phyloP scores from a whole-genome alignment of 139 green algal genomes.

The Chlamydomonas sphaeroides region DNA sequence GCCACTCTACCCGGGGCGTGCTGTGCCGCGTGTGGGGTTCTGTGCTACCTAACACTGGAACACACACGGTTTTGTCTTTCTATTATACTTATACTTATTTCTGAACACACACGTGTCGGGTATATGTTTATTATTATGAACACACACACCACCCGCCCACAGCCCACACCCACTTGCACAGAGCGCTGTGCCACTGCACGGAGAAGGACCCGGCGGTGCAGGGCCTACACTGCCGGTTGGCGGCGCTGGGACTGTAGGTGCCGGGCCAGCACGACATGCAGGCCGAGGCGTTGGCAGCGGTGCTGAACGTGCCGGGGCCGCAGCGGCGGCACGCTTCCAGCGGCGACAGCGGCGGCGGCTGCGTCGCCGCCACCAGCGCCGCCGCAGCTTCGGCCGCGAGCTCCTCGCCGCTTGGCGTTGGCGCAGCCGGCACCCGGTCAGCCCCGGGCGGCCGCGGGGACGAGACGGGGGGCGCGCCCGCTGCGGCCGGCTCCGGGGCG shows the following conservation, averaged over 20 bases:
- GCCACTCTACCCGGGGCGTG: too few species aligned
- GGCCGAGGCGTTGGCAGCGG: not conserved
- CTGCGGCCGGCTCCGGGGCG: not conserved
- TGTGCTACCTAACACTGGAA: too few species aligned
- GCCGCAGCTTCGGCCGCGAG: not conserved
- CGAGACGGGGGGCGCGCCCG: not conserved
- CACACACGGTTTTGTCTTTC: too few species aligned
- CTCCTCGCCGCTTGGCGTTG: not conserved
- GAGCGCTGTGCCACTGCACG: not conserved
- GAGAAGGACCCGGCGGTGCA: conserved; percentile 13
- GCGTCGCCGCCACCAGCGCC: not conserved
- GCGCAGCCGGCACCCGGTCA: not conserved
- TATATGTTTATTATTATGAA: too few species aligned
- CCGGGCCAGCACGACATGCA: conserved; percentile 8
- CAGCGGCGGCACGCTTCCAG: not conserved
- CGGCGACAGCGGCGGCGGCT: not conserved
- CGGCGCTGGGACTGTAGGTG: not conserved
- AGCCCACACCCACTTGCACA: conserved; percentile 10
- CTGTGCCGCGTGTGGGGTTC: too few species aligned
- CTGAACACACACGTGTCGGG: too few species aligned
- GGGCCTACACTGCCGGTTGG: not conserved
- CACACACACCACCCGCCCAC: too few species aligned
- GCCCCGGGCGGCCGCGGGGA: too few species aligned
- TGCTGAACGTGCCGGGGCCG: conserved; percentile 1
- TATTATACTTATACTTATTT: too few species aligned